Conservation (phyloP, 352 stramenopile genomes). For the Globisporangium apiculatum region DNA sequence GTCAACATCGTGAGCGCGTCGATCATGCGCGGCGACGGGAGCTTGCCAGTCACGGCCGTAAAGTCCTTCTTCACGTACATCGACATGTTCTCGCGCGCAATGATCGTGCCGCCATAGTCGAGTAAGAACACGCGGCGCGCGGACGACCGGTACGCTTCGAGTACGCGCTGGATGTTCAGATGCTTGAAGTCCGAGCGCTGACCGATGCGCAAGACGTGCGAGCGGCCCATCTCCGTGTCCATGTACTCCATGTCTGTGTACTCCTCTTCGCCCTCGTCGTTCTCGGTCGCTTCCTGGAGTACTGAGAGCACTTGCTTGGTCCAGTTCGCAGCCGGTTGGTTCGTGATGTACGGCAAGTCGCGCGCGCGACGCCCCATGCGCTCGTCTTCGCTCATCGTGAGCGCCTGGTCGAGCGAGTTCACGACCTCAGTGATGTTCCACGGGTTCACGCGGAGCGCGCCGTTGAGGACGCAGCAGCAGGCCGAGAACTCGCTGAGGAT, state of each 20-base stretch:
- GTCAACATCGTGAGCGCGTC: slow-evolving; percentile 86
- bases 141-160: slow-evolving; percentile 81
- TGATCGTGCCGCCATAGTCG: slow-evolving; percentile 97
- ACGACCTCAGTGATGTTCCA: slow-evolving; percentile 94
- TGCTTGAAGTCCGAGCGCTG: slow-evolving; percentile 76
- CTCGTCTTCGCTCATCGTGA: slow-evolving; percentile 91
- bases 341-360: slow-evolving; percentile 96
- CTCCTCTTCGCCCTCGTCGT: slow-evolving; percentile 59
- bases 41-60: slow-evolving; percentile 90
- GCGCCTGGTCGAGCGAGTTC: slow-evolving; percentile 89
- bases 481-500: slow-evolving; percentile 96
- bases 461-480: slow-evolving; percentile 95
- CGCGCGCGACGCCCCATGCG: slow-evolving; percentile 85
- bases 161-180: slow-evolving; percentile 75
- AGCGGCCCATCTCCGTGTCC: slow-evolving; percentile 72
- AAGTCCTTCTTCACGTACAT: slow-evolving; percentile 98
- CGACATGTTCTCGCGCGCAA: slow-evolving; percentile 84
- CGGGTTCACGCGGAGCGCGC: slow-evolving; percentile 94
- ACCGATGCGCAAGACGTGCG: slow-evolving; percentile 60
- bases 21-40: slow-evolving; percentile 85
- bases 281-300: slow-evolving; percentile 71
- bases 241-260: slow-evolving; percentile 88
- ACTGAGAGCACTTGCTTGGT: slow-evolving; percentile 93
- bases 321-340: slow-evolving; percentile 90
- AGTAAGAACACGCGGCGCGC: slow-evolving; percentile 92